Evolutionary conservation across 2,329 filamentous ascomycete species (phyloP).

Genomic region (Aspergillus sp.): DNA sequence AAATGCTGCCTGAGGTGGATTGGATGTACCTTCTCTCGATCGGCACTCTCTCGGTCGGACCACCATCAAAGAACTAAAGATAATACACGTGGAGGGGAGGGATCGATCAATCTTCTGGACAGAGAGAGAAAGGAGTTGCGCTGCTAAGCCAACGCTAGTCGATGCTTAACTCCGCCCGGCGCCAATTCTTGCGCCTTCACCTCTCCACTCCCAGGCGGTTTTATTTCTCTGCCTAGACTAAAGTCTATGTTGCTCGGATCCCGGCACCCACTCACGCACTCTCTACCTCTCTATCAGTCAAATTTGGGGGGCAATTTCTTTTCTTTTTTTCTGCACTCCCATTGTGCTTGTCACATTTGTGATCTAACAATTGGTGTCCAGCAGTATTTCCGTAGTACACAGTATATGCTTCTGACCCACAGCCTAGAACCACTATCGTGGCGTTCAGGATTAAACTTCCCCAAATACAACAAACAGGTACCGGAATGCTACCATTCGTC

Average conservation of each 20-base stretch:
- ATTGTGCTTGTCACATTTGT: neutral
- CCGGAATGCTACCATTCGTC: conserved; percentile 8
- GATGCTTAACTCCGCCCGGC: conserved; percentile 3
- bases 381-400: neutral
- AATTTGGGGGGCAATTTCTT: neutral
- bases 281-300: neutral
- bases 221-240: neutral
- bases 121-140: conserved; percentile 5
- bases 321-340: neutral
- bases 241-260: neutral
- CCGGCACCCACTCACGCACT: neutral
- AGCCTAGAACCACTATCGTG: neutral
- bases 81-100: neutral
- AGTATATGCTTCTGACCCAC: neutral
- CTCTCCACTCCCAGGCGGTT: neutral
- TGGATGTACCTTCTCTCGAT: no score
- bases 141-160: conserved; percentile 1
- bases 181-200: neutral
- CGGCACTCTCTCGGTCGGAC: no score
- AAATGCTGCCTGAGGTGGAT: no score
- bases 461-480: neutral
- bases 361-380: no score
- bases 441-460: neutral
- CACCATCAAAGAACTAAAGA: no score
- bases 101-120: neutral